phyloP scores from a whole-genome alignment of 169 alveolate genomes.

The Plasmodium inui region DNA sequence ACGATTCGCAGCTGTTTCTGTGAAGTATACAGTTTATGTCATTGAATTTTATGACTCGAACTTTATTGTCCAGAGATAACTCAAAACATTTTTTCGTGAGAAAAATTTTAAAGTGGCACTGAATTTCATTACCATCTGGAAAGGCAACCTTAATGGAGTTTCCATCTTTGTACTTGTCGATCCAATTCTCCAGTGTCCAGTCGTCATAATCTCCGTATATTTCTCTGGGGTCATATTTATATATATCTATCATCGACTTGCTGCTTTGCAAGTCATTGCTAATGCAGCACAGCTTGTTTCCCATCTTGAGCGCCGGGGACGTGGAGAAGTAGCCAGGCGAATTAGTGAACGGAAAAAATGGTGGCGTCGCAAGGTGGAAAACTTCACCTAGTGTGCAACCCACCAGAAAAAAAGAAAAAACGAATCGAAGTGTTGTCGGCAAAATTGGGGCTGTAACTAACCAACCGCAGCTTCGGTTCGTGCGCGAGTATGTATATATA shows the following conservation, averaged over 20 bases:
- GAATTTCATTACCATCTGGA: conserved; percentile 78
- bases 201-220: conserved; percentile 51
- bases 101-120: conserved; percentile 59
- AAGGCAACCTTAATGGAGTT: conserved; percentile 64
- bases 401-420: background rate
- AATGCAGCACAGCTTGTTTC: conserved; percentile 45
- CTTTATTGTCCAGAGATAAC: conserved; percentile 70
- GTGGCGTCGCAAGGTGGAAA: background rate
- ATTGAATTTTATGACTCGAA: conserved; percentile 67
- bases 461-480: background rate
- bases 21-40: conserved; percentile 69
- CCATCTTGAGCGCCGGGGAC: conserved; percentile 29
- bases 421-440: background rate
- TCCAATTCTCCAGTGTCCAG: conserved; percentile 67
- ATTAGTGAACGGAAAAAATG: background rate
- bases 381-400: background rate
- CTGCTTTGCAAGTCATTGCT: conserved; percentile 41
- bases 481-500: background rate
- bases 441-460: background rate
- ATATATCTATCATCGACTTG: conserved; percentile 59
- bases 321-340: background rate
- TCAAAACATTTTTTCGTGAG: conserved; percentile 49
- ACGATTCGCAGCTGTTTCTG: conserved; percentile 61
- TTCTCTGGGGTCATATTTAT: conserved; percentile 13
- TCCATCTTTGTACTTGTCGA: conserved; percentile 64